Evolutionary conservation across 2,329 filamentous ascomycete species (phyloP).

Genomic region (Laburnicola sp.): DNA sequence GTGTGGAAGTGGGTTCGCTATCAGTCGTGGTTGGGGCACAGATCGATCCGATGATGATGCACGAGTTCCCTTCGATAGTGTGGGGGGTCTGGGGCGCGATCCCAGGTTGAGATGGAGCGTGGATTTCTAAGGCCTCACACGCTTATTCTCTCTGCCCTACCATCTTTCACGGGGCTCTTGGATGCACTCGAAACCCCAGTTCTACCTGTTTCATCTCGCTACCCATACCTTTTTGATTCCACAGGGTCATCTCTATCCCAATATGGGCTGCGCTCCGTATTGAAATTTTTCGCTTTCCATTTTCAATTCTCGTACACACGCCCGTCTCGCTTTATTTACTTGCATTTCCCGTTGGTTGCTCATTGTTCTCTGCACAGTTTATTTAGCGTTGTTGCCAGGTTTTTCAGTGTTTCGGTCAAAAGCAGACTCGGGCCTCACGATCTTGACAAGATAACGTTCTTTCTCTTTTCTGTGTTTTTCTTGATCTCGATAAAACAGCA

Average conservation of each 20-base stretch:
- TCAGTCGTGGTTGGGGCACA: constrained; percentile 25
- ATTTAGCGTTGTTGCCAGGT: neutral
- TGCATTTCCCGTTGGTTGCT: neutral
- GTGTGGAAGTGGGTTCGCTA: constrained; percentile 24
- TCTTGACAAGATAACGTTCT: neutral
- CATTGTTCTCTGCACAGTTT: neutral
- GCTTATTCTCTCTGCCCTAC: neutral
- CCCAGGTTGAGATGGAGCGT: constrained; percentile 48
- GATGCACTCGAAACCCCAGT: neutral
- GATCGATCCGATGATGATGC: constrained; percentile 22
- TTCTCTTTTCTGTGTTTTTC: neutral
- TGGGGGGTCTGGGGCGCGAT: constrained; percentile 40
- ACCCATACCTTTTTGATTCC: neutral
- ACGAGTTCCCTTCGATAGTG: constrained; percentile 41
- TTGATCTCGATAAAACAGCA: neutral
- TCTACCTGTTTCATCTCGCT: no score
- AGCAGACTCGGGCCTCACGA: neutral
- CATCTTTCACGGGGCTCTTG: neutral
- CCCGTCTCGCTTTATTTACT: neutral
- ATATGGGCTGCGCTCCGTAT: neutral
- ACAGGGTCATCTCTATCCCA: neutral
- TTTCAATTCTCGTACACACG: neutral
- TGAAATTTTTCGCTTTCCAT: neutral
- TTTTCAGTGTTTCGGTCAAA: neutral
- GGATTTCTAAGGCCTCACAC: constrained; percentile 41